These are phyloP conservation scores for Monosporascus sp. DNA, from an alignment of 2,329 filamentous ascomycete species.

Conservation along the genomic window DNA sequence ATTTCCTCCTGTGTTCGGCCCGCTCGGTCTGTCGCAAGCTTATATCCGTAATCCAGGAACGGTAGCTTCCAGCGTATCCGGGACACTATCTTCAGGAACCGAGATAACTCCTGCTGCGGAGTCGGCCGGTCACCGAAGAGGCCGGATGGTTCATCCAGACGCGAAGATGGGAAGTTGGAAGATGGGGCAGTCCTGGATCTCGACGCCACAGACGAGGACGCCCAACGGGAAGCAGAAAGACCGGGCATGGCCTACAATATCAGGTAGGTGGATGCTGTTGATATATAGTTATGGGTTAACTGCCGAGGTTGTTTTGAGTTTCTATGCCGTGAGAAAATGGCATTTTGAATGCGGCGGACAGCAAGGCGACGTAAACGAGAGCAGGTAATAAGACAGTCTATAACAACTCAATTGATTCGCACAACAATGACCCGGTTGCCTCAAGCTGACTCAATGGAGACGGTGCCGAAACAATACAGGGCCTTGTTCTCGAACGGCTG, in stretches of 20 bases:
- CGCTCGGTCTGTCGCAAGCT: constrained; percentile 39
- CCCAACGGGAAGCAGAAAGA: background rate
- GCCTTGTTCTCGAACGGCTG: no score
- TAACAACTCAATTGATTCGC: no score
- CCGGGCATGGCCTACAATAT: background rate
- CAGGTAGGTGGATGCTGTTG: no score
- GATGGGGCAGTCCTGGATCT: background rate
- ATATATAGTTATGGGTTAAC: no score
- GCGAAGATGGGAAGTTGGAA: background rate
- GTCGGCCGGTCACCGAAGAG: background rate
- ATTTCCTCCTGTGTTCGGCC: constrained; percentile 29
- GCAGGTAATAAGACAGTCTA: no score
- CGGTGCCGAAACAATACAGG: no score
- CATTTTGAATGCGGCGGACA: no score
- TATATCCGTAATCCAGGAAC: constrained; percentile 53
- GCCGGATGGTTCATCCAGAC: background rate
- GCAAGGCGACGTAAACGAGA: no score
- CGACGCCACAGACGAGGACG: background rate
- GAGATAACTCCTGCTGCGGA: constrained; percentile 41
- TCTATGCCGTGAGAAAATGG: no score
- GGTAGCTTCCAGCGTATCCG: constrained; percentile 61
- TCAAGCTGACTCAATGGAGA: no score
- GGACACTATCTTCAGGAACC: constrained; percentile 56
- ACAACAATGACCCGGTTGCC: no score
- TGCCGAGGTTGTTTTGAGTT: no score